Base-by-base conservation (phyloP, 2,329 filamentous ascomycete genomes). In the Calonectria pseudoreteaudii region DNA sequence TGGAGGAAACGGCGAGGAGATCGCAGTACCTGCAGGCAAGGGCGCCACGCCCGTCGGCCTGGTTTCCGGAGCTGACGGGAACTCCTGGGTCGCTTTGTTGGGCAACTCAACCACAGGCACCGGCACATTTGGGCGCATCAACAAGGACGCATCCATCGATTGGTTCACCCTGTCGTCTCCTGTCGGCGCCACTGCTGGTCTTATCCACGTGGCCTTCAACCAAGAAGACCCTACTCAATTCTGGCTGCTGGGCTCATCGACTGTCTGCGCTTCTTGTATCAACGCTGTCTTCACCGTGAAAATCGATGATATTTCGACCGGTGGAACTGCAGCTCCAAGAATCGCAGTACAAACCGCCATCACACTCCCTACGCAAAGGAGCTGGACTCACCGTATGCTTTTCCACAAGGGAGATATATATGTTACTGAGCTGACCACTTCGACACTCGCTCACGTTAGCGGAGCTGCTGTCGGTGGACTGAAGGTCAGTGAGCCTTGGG, bases 371-470 rank as follows among this genome's bases (percentile, higher is more conserved):
- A 60, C 56, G 8, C 56, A 60, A 14, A 60, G n/a, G 56, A 60
- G 56, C 56, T 60, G 56, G 56, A 60, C 56, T 28, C 56, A 60
- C 14, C 56, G 56, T 16, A 60, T 60, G 56, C 38, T 60, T 34
- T 41, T 16, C 20, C 56, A 60, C 11, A 26, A n/a, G 14, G 56
- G 56, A 60, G n/a, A 16, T 31, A n/a, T 60, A 7, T 60, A 41
- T 14, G 13, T 60, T 4, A 60, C 56, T 13, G 56, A 60, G 56
- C 14, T 60, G n/a, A 60, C 14, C 4, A 60, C 56, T 14, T 60
- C 56, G 14, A 60, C 56, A 4, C 56, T 60, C 13, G 56, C 56
- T 60, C 56, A 60, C 7, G 56, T 60, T 0, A 60, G 34, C 18
- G 56, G 56, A 20, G 34, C 56, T 7, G 56, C 56, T 5, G 34